Conservation (phyloP, 768 basidiomycete genomes). For the Xerocomellus amylosporus region DNA sequence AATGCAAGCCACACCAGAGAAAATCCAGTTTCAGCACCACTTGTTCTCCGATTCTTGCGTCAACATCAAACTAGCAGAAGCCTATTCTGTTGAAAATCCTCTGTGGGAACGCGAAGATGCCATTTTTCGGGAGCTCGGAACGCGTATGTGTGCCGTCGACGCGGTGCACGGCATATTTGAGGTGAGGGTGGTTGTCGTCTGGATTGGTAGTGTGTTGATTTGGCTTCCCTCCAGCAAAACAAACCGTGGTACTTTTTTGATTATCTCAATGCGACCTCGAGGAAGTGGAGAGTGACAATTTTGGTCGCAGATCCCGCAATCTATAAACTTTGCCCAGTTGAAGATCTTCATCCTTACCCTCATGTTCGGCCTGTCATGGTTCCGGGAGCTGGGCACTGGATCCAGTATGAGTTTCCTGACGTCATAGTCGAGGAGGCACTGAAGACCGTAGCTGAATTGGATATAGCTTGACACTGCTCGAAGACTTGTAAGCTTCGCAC, state of each 20-base stretch:
- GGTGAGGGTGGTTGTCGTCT: not conserved
- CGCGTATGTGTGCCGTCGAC: slow-evolving; percentile 11
- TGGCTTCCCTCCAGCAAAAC: slow-evolving; percentile 6
- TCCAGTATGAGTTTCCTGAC: slow-evolving; percentile 25
- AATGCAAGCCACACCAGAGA: not conserved
- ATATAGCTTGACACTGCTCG: not conserved
- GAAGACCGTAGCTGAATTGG: slow-evolving; percentile 12
- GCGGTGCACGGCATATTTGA: not conserved
- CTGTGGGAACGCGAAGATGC: slow-evolving; percentile 13
- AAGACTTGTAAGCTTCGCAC: not conserved
- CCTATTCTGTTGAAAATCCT: slow-evolving; percentile 4
- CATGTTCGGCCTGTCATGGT: slow-evolving; percentile 14
- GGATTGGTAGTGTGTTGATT: not conserved
- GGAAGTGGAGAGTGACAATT: slow-evolving; percentile 14
- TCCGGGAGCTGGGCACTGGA: slow-evolving; percentile 21
- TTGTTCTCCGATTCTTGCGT: not conserved
- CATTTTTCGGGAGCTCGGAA: slow-evolving; percentile 8
- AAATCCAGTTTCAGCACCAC: not conserved
- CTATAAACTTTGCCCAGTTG: not conserved
- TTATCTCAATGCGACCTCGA: not conserved
- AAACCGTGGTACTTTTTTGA: slow-evolving; percentile 20
- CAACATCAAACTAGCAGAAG: slow-evolving; percentile 1
- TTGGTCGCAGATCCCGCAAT: slow-evolving; percentile 21
- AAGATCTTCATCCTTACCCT: slow-evolving; percentile 14
- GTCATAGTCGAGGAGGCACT: slow-evolving; percentile 19